phyloP scores from a whole-genome alignment of 2,329 filamentous ascomycete genomes.

The Colletotrichum trifolii region DNA sequence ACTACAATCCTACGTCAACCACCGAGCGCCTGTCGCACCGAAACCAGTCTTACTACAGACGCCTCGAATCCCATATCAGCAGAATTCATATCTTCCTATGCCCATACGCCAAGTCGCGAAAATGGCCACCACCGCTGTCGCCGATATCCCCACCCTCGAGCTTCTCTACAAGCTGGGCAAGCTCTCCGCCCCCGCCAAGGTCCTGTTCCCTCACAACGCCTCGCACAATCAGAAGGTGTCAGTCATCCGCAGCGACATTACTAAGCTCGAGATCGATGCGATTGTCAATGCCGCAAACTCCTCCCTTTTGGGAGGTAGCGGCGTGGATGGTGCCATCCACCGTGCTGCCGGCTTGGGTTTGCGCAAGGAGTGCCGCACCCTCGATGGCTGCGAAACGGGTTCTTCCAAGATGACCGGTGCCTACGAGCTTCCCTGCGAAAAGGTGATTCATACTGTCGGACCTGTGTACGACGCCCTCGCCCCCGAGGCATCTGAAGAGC shows the following conservation, averaged over 20 bases:
- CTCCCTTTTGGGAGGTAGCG: slow-evolving; percentile 84
- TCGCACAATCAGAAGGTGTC: slow-evolving; percentile 74
- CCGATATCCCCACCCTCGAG: slow-evolving; percentile 71
- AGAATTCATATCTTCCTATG: slow-evolving; percentile 1
- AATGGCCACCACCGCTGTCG: slow-evolving; percentile 55
- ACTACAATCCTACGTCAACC: slow-evolving; percentile 5
- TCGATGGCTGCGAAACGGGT: slow-evolving; percentile 81
- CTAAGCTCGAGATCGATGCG: slow-evolving; percentile 78
- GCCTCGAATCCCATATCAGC: neutral
- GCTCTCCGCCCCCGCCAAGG: slow-evolving; percentile 49
- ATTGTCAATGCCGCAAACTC: slow-evolving; percentile 95
- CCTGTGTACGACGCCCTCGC: slow-evolving; percentile 73
- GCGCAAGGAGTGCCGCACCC: slow-evolving; percentile 74
- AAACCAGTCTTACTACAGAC: neutral
- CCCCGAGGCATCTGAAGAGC: slow-evolving; percentile 53
- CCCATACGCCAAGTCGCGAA: slow-evolving; percentile 37
- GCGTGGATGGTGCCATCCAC: slow-evolving; percentile 91
- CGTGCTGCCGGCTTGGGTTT: slow-evolving; percentile 78
- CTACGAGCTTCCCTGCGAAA: slow-evolving; percentile 78
- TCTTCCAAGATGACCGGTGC: slow-evolving; percentile 84
- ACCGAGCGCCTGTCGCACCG: slow-evolving; percentile 1
- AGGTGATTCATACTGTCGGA: slow-evolving; percentile 91
- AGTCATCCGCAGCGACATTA: slow-evolving; percentile 83
- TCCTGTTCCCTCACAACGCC: slow-evolving; percentile 53
- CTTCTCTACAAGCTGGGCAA: slow-evolving; percentile 72